phyloP scores from a whole-genome alignment of 352 stramenopile genomes.

The Phytophthora chlamydospora region DNA sequence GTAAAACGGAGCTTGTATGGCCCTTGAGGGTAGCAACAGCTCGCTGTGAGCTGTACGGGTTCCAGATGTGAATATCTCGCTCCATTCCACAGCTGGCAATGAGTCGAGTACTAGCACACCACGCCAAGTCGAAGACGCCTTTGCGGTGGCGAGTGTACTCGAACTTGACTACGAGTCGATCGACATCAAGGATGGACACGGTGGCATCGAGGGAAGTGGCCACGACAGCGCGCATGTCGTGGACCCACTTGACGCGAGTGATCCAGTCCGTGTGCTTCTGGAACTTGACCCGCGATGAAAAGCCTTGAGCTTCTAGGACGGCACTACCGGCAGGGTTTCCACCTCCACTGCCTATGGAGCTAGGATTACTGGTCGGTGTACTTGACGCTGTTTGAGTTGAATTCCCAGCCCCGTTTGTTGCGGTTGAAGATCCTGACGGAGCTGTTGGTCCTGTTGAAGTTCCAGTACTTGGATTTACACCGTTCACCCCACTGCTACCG shows the following conservation, averaged over 20 bases:
- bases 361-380: constrained; percentile 28
- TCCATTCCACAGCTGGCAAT: constrained; percentile 88
- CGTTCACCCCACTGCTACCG: constrained; percentile 4
- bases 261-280: constrained; percentile 87
- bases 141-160: constrained; percentile 86
- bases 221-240: constrained; percentile 81
- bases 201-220: constrained; percentile 81
- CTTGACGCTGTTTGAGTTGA: constrained; percentile 12
- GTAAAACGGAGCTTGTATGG: constrained; percentile 77
- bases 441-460: constrained; percentile 10
- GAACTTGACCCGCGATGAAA: constrained; percentile 73
- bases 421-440: constrained; percentile 10
- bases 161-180: constrained; percentile 81
- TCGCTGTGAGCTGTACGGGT: constrained; percentile 87
- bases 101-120: constrained; percentile 74
- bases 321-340: constrained; percentile 53
- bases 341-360: constrained; percentile 14
- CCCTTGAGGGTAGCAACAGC: constrained; percentile 73
- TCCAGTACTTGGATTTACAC: neutral
- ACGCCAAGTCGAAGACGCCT: constrained; percentile 83
- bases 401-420: constrained; percentile 14
- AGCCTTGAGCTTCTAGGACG: constrained; percentile 65
- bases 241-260: constrained; percentile 84
- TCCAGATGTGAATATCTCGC: constrained; percentile 90
- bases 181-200: constrained; percentile 84